Conservation (phyloP, 2,329 filamentous ascomycete genomes). For the Monilinia laxa region DNA sequence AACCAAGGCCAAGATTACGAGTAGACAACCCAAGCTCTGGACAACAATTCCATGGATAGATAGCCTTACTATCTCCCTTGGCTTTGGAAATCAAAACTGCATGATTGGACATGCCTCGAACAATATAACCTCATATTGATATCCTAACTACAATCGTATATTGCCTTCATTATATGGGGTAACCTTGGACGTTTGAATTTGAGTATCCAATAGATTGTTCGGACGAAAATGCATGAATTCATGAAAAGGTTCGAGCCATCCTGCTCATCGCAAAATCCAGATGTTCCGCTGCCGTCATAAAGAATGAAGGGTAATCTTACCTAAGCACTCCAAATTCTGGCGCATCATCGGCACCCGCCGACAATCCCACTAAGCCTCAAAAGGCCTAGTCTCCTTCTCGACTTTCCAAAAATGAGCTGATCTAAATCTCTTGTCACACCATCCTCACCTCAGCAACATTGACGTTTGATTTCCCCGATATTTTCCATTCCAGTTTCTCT, state of each 20-base stretch:
- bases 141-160: not conserved
- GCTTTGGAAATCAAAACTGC: not conserved
- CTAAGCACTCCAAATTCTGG: not conserved
- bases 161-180: no score
- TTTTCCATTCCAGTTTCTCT: not conserved
- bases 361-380: not conserved
- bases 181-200: not conserved
- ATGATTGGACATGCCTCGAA: not conserved
- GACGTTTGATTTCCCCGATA: not conserved
- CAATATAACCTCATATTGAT: not conserved
- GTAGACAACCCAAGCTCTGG: no score
- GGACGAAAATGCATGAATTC: not conserved
- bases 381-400: not conserved
- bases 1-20: not conserved
- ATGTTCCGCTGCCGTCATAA: not conserved
- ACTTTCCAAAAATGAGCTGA: not conserved
- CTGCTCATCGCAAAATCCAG: not conserved
- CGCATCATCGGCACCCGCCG: not conserved
- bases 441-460: not conserved
- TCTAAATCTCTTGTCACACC: slow-evolving; percentile 5
- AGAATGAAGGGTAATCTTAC: not conserved
- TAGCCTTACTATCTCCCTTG: no score
- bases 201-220: not conserved
- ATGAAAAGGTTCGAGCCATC: not conserved
- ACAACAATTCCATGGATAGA: not conserved